A percentile compares a stretch with the other conserved stretches of the same genome.
Conservation (phyloP, 371 early-diverging fungal species). For the Actinomortierella wolfii region DNA sequence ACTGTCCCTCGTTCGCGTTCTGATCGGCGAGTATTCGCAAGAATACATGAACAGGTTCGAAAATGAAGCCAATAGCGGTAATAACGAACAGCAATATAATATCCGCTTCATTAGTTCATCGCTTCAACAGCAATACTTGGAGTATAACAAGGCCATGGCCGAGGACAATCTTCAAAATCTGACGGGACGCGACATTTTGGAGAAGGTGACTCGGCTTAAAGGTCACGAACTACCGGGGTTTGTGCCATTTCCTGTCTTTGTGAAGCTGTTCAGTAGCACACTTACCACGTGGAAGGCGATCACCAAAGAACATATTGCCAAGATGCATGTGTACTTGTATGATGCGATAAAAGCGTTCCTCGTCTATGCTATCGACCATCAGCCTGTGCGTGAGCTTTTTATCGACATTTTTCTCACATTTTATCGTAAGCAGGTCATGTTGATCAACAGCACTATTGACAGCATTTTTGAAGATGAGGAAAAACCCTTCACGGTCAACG, state of each 20-base stretch:
- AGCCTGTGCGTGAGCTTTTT: constrained; percentile 13
- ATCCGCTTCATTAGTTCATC: constrained; percentile 17
- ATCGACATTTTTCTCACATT: constrained; percentile 25
- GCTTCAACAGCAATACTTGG: constrained; percentile 9
- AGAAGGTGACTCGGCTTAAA: constrained; percentile 19
- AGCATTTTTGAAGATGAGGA: constrained; percentile 22
- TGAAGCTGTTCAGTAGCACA: constrained; percentile 17
- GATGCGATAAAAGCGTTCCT: constrained; percentile 16
- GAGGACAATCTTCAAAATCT: constrained; percentile 12
- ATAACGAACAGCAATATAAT: constrained; percentile 3
- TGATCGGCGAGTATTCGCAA: constrained; percentile 19
- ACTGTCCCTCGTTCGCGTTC: constrained; percentile 10
- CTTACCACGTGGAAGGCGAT: constrained; percentile 11
- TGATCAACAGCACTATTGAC: constrained; percentile 18
- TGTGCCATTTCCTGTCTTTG: constrained; percentile 24
- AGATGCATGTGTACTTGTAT: constrained; percentile 20
- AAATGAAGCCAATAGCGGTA: neutral
- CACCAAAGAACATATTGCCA: constrained; percentile 23
- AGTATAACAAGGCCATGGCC: constrained; percentile 18
- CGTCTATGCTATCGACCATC: constrained; percentile 7
- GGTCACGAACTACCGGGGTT: constrained; percentile 32
- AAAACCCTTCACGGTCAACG: constrained; percentile 32
- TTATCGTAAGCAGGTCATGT: constrained; percentile 13
- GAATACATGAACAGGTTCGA: constrained; percentile 19
- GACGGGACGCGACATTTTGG: constrained; percentile 9